phyloP scores from a whole-genome alignment of 1,139 yeast species.

The Suhomyces choctaworum region DNA sequence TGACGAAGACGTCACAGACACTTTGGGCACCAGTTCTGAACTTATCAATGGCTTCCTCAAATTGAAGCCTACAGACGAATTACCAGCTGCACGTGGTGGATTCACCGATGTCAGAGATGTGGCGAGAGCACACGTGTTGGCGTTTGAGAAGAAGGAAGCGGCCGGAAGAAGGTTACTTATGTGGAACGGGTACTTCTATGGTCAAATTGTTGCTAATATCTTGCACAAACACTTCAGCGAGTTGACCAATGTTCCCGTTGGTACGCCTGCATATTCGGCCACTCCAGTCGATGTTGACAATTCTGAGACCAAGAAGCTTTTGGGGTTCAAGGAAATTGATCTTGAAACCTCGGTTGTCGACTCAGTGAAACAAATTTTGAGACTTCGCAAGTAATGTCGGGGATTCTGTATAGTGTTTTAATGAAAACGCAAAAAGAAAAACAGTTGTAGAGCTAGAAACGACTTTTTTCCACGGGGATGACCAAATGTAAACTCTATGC shows the following conservation, averaged over 20 bases:
- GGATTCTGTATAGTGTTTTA: too few species aligned
- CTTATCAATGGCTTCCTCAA: constrained; percentile 4
- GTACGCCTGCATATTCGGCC: too few species aligned
- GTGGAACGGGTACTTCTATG: constrained; percentile 5
- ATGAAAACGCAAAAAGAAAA: too few species aligned
- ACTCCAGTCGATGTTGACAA: constrained; percentile 31
- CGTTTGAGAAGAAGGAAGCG: constrained; percentile 13
- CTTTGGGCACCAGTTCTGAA: constrained; percentile 1
- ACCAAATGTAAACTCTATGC: too few species aligned
- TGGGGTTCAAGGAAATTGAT: constrained; percentile 40
- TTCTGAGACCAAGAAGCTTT: constrained; percentile 32
- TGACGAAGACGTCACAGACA: background rate
- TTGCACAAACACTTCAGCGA: constrained; percentile 16
- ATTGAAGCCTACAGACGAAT: constrained; percentile 17
- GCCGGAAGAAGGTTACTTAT: constrained; percentile 12
- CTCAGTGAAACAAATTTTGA: constrained; percentile 16
- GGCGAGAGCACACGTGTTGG: constrained; percentile 15
- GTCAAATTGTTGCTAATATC: constrained; percentile 36
- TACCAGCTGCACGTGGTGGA: constrained; percentile 10
- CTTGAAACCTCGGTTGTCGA: constrained; percentile 41
- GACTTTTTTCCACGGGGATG: too few species aligned
- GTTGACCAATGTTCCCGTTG: too few species aligned
- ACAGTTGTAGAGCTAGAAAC: too few species aligned
- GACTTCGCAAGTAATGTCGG: too few species aligned
- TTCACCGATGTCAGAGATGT: constrained; percentile 17